A percentile compares a stretch with the other conserved stretches of the same genome.
Evolutionary conservation across 441 rosid genomes (phyloP).

Genomic region (Pelargonium citronellum): DNA sequence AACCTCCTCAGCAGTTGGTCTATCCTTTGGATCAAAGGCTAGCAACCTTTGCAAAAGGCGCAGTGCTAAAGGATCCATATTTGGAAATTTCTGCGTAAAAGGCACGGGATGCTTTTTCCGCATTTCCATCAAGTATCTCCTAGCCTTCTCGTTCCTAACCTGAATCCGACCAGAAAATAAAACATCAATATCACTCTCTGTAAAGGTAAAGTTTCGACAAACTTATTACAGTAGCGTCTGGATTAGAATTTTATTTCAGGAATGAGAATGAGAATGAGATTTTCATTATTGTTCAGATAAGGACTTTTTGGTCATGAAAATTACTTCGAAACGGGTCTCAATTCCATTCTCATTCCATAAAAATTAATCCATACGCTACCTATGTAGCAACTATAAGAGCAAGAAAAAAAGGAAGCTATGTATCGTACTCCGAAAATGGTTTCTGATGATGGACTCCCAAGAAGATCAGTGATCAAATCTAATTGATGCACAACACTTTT

Average conservation of each 20-base stretch:
- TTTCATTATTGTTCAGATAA: too few relatives aligned
- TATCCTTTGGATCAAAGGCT: constrained; percentile 93
- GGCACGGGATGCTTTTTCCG: constrained; percentile 74
- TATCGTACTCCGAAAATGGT: constrained; percentile 59
- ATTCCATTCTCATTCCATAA: neutral
- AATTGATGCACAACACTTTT: constrained; percentile 88
- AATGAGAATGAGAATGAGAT: too few relatives aligned
- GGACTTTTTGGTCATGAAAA: neutral
- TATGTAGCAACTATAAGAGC: neutral
- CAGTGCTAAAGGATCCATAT: constrained; percentile 72
- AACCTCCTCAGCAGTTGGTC: constrained; percentile 92
- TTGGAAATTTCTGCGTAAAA: constrained; percentile 68
- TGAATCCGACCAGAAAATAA: constrained; percentile 19
- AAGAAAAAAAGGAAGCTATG: neutral
- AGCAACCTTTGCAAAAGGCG: constrained; percentile 67
- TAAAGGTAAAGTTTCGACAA: neutral
- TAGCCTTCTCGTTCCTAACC: constrained; percentile 94
- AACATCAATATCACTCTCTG: neutral
- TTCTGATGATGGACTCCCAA: constrained; percentile 84
- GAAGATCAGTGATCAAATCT: constrained; percentile 86
- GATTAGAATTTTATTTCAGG: too few relatives aligned
- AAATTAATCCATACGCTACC: too few relatives aligned
- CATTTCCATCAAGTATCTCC: constrained; percentile 88
- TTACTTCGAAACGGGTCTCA: too few relatives aligned
- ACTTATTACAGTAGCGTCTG: too few relatives aligned